A percentile compares a stretch with the other conserved stretches of the same genome.
phyloP scores from a whole-genome alignment of 2,329 filamentous ascomycete species.

The Parafenestella ontariensis region DNA sequence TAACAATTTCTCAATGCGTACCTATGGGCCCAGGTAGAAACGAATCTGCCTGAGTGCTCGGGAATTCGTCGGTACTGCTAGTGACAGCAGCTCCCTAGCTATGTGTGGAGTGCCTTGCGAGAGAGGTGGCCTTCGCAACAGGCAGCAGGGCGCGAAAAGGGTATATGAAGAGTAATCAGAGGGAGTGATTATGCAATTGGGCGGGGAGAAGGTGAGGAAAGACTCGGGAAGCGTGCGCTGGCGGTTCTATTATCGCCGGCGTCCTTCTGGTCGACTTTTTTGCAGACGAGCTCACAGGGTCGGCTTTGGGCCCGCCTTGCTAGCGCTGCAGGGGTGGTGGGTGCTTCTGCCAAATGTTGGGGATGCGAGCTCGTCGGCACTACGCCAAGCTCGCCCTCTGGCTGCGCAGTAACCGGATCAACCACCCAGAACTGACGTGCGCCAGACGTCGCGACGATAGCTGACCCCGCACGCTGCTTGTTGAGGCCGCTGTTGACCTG shows the following conservation, averaged over 20 bases:
- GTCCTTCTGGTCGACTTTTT: slow-evolving; percentile 35
- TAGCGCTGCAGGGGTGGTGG: slow-evolving; percentile 19
- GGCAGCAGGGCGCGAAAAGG: slow-evolving; percentile 22
- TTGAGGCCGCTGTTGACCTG: slow-evolving; percentile 25
- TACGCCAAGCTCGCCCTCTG: background rate
- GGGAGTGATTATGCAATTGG: slow-evolving; percentile 26
- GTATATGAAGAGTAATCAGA: slow-evolving; percentile 20
- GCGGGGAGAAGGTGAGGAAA: slow-evolving; percentile 24
- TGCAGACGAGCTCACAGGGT: slow-evolving; percentile 18
- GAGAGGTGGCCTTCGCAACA: slow-evolving; percentile 4
- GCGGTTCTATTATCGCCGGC: slow-evolving; percentile 30
- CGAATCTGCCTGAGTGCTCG: slow-evolving; percentile 44
- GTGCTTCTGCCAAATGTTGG: slow-evolving; percentile 5
- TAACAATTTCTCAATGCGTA: slow-evolving; percentile 27
- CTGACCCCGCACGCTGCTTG: slow-evolving; percentile 3
- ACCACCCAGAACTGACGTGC: background rate
- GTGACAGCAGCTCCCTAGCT: slow-evolving; percentile 43
- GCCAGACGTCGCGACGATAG: background rate
- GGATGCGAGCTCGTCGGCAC: background rate
- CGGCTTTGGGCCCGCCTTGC: slow-evolving; percentile 16
- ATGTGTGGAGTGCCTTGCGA: slow-evolving; percentile 17
- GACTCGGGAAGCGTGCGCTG: slow-evolving; percentile 26
- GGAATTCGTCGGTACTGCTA: slow-evolving; percentile 43
- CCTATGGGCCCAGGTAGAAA: slow-evolving; percentile 38
- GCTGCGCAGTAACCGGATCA: background rate